These are phyloP conservation scores for Paraglomus brasilianum DNA, from an alignment of 192 early-diverging fungal genomes.

Conservation along the genomic window DNA sequence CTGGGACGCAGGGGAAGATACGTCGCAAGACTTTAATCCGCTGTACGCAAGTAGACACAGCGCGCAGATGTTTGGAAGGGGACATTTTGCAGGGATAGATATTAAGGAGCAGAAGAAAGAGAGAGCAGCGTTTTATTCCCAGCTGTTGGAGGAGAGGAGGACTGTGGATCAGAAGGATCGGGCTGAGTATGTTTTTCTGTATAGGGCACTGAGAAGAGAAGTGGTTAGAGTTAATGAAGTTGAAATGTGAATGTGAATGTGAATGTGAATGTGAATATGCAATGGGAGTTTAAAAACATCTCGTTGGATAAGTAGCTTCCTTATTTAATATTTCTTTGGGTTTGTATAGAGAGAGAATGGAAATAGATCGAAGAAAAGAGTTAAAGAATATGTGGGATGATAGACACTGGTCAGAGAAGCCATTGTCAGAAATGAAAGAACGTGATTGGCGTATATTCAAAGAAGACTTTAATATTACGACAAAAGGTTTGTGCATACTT, in stretches of 20 bases:
- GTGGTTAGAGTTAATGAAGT: background rate
- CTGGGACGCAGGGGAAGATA: conserved; percentile 95
- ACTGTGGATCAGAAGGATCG: conserved; percentile 59
- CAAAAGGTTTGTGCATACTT: conserved; percentile 63
- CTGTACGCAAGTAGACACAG: conserved; percentile 76
- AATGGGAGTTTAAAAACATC: background rate
- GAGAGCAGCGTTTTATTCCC: conserved; percentile 67
- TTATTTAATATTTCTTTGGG: background rate
- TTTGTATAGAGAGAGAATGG: conserved; percentile 53
- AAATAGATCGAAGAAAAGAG: conserved; percentile 64
- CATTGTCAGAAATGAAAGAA: conserved; percentile 87
- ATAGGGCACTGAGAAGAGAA: background rate
- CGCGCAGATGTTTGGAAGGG: conserved; percentile 83
- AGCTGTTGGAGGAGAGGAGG: conserved; percentile 59
- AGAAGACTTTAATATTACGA: conserved; percentile 95
- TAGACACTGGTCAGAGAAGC: conserved; percentile 94
- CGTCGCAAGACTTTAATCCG: conserved; percentile 89
- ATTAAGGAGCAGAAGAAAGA: conserved; percentile 68
- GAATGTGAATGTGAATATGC: background rate
- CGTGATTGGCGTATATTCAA: conserved; percentile 99
- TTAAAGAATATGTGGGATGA: conserved; percentile 78
- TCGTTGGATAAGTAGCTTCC: background rate
- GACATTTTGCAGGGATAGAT: conserved; percentile 85
- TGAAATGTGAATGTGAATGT: background rate
- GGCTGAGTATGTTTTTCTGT: conserved; percentile 40